Base-by-base conservation (phyloP, 176 grass and related monocot species). In the Rhipidocladum racemiflorum region DNA sequence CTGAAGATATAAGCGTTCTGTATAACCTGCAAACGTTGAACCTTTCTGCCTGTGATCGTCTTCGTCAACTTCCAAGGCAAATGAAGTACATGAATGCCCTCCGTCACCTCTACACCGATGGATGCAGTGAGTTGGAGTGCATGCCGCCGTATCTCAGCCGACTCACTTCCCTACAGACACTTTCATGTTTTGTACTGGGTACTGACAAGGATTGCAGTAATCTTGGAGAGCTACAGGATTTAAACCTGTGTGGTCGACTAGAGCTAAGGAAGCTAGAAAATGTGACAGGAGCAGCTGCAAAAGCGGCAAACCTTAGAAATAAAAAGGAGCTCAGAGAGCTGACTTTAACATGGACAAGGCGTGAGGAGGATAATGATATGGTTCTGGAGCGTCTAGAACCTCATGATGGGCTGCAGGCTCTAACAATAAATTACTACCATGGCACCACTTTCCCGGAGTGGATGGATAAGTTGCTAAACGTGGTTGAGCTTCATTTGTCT, bases 1-100 rank as follows among this genome's bases (percentile, higher is more conserved):
- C 75, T 0, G 25, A 49, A 9, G 56, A 62, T 35, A 50, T 50
- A 35, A 50, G 60, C 61, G 65, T 45, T n/a, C 9, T 78, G 1
- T 65, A 78, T 13, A 49, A 18, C 13, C 45, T 65, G 4, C 62
- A 63, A 77, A 8, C 28, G 0, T 15, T 77, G 17, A 20, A 77
- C 17, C 38, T 63, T 32, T 67, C 77, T 15, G 0, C 1, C 3
- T 79, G 61, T 0, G 0, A 0, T 0, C 0, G 0, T 0, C 75
- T 63, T 5, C 0, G 5, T 4, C 40, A 9, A 46, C 57, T 77
- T 46, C 75, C 75, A 2, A 63, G 0, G 17, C 39, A 63, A 46
- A 63, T 63, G 39, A 77, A 77, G 25, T 77, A 62, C 7, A 45
- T 63, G 75, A 30, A 5, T 63, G 1, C 40, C 7, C 75, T 77